phyloP scores from a whole-genome alignment of 1,284 basidiomycete genomes.

The Afroboletus lepidellus region DNA sequence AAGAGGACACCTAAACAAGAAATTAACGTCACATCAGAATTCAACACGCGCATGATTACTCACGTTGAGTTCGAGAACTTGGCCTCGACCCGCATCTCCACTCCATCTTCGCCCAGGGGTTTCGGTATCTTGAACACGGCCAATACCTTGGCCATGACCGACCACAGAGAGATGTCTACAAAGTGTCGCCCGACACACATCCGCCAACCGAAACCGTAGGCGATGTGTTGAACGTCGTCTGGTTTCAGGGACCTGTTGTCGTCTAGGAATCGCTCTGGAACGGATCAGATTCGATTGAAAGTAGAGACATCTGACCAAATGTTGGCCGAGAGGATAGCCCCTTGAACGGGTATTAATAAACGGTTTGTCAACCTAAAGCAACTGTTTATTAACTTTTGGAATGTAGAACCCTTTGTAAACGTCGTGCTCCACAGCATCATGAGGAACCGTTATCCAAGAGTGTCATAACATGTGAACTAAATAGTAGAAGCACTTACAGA shows the following conservation, averaged over 20 bases:
- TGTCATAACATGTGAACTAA: no score
- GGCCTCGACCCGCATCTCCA: background rate
- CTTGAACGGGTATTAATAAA: background rate
- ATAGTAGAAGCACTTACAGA: slow-evolving; percentile 3
- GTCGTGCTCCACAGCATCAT: background rate
- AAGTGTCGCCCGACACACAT: background rate
- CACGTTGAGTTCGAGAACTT: background rate
- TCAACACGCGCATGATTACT: background rate
- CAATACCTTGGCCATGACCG: background rate
- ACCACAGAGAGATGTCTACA: background rate
- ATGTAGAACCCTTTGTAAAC: background rate
- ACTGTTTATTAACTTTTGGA: background rate
- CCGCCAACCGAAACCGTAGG: background rate
- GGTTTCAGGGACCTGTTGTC: background rate
- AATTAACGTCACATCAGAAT: background rate
- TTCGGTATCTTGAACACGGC: background rate
- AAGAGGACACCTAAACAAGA: background rate
- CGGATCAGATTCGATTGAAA: background rate
- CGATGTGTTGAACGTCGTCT: background rate
- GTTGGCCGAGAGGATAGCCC: slow-evolving; percentile 2
- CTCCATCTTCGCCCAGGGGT: background rate
- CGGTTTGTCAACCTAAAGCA: background rate
- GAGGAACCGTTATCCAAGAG: background rate
- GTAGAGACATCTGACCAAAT: slow-evolving; percentile 2
- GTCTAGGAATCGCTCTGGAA: background rate